These are phyloP conservation scores for Penicillium flavigenum DNA, from an alignment of 495 filamentous ascomycete genomes.

Conservation along the genomic window DNA sequence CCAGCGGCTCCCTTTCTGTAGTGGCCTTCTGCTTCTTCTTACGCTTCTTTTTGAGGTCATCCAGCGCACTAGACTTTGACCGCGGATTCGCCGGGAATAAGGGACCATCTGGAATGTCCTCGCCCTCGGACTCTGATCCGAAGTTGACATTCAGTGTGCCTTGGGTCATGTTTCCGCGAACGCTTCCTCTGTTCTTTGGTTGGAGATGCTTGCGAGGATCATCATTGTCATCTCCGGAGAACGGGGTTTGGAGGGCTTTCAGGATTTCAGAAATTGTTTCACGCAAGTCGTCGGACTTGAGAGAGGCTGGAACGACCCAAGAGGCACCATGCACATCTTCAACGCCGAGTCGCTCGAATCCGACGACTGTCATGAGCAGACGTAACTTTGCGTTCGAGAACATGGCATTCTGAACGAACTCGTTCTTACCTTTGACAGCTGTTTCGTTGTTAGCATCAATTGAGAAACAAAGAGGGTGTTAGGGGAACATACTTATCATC, in stretches of 20 bases:
- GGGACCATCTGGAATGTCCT: constrained; percentile 60
- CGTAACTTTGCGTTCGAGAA: constrained; percentile 90
- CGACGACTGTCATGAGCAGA: constrained; percentile 75
- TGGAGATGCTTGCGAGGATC: constrained; percentile 74
- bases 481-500: constrained; percentile 41
- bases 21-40: constrained; percentile 43
- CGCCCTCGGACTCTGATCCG: constrained; percentile 62
- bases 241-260: constrained; percentile 67
- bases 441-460: constrained; percentile 26
- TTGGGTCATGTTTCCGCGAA: constrained; percentile 41
- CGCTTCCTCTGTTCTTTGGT: constrained; percentile 56
- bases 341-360: constrained; percentile 65
- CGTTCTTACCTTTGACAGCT: constrained; percentile 66
- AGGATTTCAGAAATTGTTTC: constrained; percentile 64
- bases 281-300: constrained; percentile 62
- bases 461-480: not conserved
- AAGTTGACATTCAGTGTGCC: constrained; percentile 45
- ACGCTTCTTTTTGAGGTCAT: constrained; percentile 54
- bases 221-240: constrained; percentile 64
- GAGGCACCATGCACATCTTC: constrained; percentile 70
- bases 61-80: constrained; percentile 47
- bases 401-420: constrained; percentile 67
- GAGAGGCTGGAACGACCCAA: constrained; percentile 73
- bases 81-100: constrained; percentile 62
- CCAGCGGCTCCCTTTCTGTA: constrained; percentile 42